phyloP scores from a whole-genome alignment of 2,329 filamentous ascomycete species.

The Sclerotinia minor region DNA sequence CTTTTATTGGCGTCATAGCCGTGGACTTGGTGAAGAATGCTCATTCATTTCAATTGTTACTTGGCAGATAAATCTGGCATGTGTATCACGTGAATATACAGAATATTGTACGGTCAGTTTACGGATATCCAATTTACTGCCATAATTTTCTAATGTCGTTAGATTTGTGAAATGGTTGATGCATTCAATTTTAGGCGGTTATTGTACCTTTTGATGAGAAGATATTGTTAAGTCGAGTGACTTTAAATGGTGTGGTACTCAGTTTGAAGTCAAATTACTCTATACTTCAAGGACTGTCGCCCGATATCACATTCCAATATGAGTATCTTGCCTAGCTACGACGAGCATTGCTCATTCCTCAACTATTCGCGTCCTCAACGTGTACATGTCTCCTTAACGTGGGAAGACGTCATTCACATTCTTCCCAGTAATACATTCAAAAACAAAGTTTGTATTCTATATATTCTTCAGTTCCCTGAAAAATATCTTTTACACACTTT shows the following conservation, averaged over 20 bases:
- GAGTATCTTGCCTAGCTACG: slow-evolving; percentile 1
- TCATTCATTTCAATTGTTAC: slow-evolving; percentile 14
- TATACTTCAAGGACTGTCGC: not conserved
- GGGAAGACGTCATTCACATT: slow-evolving; percentile 20
- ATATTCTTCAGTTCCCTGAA: slow-evolving; percentile 1
- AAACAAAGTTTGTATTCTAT: slow-evolving; percentile 19
- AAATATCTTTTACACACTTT: slow-evolving; percentile 2
- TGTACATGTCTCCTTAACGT: slow-evolving; percentile 11
- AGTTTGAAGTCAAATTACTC: slow-evolving; percentile 2
- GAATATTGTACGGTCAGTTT: not conserved
- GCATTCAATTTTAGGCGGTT: too few relatives aligned
- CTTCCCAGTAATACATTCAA: slow-evolving; percentile 12
- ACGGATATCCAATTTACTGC: not conserved
- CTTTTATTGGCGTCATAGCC: not conserved
- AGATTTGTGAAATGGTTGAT: not conserved
- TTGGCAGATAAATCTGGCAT: not conserved
- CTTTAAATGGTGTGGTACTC: not conserved
- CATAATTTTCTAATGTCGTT: not conserved
- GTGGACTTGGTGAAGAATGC: slow-evolving; percentile 10
- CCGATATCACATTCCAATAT: slow-evolving; percentile 20
- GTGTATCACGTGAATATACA: not conserved
- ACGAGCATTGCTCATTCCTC: slow-evolving; percentile 9
- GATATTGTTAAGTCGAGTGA: slow-evolving; percentile 1
- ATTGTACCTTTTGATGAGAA: not conserved
- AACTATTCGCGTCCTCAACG: not conserved